phyloP scores from a whole-genome alignment of 768 basidiomycete genomes.

The Mycena olivaceomarginata region DNA sequence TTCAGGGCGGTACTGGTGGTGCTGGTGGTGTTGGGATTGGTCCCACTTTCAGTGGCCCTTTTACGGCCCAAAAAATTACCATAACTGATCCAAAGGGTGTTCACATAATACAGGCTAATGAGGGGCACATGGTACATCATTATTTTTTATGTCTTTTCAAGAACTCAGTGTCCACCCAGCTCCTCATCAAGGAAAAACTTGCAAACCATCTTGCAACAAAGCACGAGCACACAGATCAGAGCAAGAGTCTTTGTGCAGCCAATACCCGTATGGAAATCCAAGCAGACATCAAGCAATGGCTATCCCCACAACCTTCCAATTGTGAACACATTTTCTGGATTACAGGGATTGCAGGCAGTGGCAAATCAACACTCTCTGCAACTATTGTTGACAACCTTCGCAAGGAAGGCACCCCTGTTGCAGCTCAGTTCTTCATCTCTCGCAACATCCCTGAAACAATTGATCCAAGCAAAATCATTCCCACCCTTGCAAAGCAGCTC shows the following conservation, averaged over 20 bases:
- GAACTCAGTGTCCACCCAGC: no score
- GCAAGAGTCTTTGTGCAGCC: slow-evolving; percentile 23
- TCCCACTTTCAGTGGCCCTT: no score
- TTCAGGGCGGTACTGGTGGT: no score
- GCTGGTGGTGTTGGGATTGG: no score
- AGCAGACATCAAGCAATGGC: slow-evolving; percentile 7
- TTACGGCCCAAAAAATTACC: no score
- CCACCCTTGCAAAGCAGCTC: slow-evolving; percentile 29
- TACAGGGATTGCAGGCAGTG: neutral
- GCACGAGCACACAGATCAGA: neutral
- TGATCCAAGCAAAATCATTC: slow-evolving; percentile 24
- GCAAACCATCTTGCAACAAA: neutral
- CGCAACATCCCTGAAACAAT: slow-evolving; percentile 1
- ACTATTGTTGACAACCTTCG: slow-evolving; percentile 2
- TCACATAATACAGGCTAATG: no score
- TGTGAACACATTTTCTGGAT: no score
- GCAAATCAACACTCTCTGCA: slow-evolving; percentile 21
- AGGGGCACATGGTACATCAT: no score
- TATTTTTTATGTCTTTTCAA: neutral
- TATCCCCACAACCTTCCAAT: slow-evolving; percentile 12
- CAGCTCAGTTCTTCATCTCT: no score
- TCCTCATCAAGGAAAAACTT: neutral
- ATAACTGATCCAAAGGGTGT: no score
- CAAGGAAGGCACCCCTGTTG: neutral
- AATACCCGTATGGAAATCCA: slow-evolving; percentile 23